Evolutionary conservation across 129 eudicot species (phyloP), one percentile per base, ranked within the genome.

Genomic region (Apium graveolens): DNA sequence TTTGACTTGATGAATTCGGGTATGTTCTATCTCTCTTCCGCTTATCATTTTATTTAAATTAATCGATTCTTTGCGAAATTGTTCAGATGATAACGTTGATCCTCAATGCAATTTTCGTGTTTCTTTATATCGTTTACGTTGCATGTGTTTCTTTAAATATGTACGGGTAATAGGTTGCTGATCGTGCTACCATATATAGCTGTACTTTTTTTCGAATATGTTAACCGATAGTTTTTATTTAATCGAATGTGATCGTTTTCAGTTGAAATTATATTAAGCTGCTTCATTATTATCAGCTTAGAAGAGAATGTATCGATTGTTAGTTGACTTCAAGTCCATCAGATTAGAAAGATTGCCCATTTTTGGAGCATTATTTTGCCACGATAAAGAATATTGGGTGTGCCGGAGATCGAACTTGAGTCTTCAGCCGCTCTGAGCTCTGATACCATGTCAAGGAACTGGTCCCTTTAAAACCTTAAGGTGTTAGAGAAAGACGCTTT

Each of bases 1-100:
- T 38, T n/a, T 77, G 49, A 55, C 53, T 77, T 21, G 68, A 13
- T 24, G 32, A 49, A 45, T 75, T 60, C 68, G 13, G 78, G 78
- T 75, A 75, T 49, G 66, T 18, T 42, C 68, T 3, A 9, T 26
- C 32, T 60, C n/a, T 57, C 31, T 57, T 57, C 65, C 11, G 24
- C 65, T 57, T 12, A 57, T 49, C 10, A 27, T 35, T 27, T 53
- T 17, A 18, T 49, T 60, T 16, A 12, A 12, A 60, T 60, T 60
- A 5, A 14, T 18, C 10, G 32, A 53, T 53, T 53, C 27, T 8
- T 57, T 24, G 65, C 65, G 9, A 24, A n/a, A n/a, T 55, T 24
- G 65, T 60, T 60, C 32, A 10, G 31, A 57, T 60, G 32, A n/a
- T 60, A 24, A 60, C 32, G 1, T 51, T 51, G 62, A 51, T 51